These are phyloP conservation scores for Fusarium denticulatum DNA, from an alignment of 2,329 filamentous ascomycete species.

Conservation along the genomic window DNA sequence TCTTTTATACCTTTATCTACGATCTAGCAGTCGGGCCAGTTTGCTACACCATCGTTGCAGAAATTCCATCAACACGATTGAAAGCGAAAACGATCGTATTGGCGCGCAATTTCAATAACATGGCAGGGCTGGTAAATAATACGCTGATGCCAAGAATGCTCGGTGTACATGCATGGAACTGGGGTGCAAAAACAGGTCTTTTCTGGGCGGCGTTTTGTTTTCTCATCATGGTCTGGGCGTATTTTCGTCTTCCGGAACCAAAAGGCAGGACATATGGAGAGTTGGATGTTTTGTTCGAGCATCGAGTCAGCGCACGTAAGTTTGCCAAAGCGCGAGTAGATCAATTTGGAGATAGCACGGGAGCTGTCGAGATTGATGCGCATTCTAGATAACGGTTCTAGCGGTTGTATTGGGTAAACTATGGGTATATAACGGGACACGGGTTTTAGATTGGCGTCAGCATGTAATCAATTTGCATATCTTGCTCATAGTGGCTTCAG, in stretches of 20 bases:
- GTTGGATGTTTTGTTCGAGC: slow-evolving; percentile 65
- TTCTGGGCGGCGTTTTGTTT: slow-evolving; percentile 53
- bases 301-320: slow-evolving; percentile 53
- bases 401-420: not conserved
- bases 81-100: slow-evolving; percentile 58
- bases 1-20: slow-evolving; percentile 56
- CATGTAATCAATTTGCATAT: not conserved
- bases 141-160: slow-evolving; percentile 57
- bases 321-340: slow-evolving; percentile 45
- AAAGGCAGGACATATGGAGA: slow-evolving; percentile 63
- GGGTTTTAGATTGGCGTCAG: not conserved
- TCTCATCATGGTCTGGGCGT: slow-evolving; percentile 60
- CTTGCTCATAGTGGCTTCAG: not conserved
- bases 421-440: not conserved
- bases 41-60: slow-evolving; percentile 82
- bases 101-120: slow-evolving; percentile 59
- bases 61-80: slow-evolving; percentile 57
- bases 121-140: slow-evolving; percentile 58
- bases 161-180: slow-evolving; percentile 56
- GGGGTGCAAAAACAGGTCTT: slow-evolving; percentile 59
- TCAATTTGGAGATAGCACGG: slow-evolving; percentile 28
- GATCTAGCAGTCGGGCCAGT: slow-evolving; percentile 60
- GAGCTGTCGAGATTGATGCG: slow-evolving; percentile 29
- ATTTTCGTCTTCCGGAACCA: slow-evolving; percentile 63
- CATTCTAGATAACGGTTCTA: not conserved